These are phyloP conservation scores for Fusarium vanettenii DNA, from an alignment of 2,329 filamentous ascomycete species.

Conservation along the genomic window DNA sequence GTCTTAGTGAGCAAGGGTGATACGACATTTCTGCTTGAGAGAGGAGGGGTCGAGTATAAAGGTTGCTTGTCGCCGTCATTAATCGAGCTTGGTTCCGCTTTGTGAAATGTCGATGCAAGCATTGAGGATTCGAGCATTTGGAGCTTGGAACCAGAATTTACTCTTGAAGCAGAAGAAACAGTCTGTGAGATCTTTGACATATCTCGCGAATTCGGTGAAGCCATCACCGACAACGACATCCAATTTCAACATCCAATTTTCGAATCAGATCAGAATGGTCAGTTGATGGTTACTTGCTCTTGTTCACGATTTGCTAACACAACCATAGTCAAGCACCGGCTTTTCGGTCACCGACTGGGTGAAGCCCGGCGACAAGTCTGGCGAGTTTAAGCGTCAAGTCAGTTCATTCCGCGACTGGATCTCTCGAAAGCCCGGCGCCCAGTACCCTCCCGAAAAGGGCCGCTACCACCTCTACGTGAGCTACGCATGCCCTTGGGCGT, in stretches of 20 bases:
- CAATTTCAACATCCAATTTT: not conserved
- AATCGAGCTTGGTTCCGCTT: conserved; percentile 6
- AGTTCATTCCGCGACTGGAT: conserved; percentile 87
- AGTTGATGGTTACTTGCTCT: not conserved
- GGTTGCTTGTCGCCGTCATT: conserved; percentile 31
- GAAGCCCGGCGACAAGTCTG: conserved; percentile 77
- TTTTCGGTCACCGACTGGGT: conserved; percentile 84
- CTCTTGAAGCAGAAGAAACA: conserved; percentile 14
- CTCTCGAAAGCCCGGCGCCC: conserved; percentile 75
- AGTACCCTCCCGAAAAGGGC: conserved; percentile 86
- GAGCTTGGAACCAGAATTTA: conserved; percentile 20
- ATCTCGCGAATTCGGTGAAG: conserved; percentile 5
- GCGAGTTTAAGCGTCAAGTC: conserved; percentile 91
- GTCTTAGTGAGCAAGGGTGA: conserved; percentile 36
- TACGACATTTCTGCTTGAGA: conserved; percentile 15
- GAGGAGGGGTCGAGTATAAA: conserved; percentile 34
- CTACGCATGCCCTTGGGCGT: conserved; percentile 95
- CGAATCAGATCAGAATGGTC: conserved; percentile 42
- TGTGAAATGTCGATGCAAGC: conserved; percentile 36
- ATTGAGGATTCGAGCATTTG: conserved; percentile 29
- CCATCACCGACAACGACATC: not conserved
- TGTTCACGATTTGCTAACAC: conserved; percentile 20
- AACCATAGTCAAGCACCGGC: conserved; percentile 31
- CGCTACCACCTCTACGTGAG: conserved; percentile 96
- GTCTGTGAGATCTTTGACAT: conserved; percentile 16